These are phyloP conservation scores for Bipolaris cookei DNA, from an alignment of 2,329 filamentous ascomycete species.

Conservation along the genomic window DNA sequence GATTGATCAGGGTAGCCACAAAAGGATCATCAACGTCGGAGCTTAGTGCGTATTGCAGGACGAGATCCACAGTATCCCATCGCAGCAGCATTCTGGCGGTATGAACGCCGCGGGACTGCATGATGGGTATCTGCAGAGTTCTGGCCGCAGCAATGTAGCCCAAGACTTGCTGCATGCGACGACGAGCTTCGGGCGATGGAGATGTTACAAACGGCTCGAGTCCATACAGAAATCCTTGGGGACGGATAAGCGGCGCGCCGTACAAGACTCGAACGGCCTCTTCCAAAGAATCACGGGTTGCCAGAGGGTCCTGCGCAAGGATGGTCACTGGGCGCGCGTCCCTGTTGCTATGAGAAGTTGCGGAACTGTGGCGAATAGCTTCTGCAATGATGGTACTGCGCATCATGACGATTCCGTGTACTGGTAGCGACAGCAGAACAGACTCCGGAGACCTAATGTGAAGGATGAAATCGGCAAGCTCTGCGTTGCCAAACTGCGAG, in stretches of 20 bases:
- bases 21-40: slow-evolving; percentile 60
- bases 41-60: slow-evolving; percentile 63
- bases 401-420: slow-evolving; percentile 45
- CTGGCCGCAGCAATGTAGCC: slow-evolving; percentile 70
- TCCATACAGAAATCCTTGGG: slow-evolving; percentile 38
- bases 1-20: slow-evolving; percentile 61
- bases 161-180: slow-evolving; percentile 52
- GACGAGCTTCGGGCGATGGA: slow-evolving; percentile 38
- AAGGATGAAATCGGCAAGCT: slow-evolving; percentile 48
- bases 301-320: slow-evolving; percentile 35
- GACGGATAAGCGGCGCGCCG: slow-evolving; percentile 40
- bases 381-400: slow-evolving; percentile 45
- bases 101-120: slow-evolving; percentile 65
- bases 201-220: slow-evolving; percentile 35
- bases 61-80: slow-evolving; percentile 68
- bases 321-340: slow-evolving; percentile 37
- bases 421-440: slow-evolving; percentile 40
- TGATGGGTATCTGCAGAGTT: slow-evolving; percentile 61
- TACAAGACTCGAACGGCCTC: slow-evolving; percentile 49
- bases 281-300: slow-evolving; percentile 39
- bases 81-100: slow-evolving; percentile 64
- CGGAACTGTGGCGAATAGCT: slow-evolving; percentile 32
- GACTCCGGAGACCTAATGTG: slow-evolving; percentile 42
- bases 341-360: slow-evolving; percentile 28
- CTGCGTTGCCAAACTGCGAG: slow-evolving; percentile 43